Conservation (phyloP, 2,329 filamentous ascomycete genomes). For the Xylariomycetidae sp. region DNA sequence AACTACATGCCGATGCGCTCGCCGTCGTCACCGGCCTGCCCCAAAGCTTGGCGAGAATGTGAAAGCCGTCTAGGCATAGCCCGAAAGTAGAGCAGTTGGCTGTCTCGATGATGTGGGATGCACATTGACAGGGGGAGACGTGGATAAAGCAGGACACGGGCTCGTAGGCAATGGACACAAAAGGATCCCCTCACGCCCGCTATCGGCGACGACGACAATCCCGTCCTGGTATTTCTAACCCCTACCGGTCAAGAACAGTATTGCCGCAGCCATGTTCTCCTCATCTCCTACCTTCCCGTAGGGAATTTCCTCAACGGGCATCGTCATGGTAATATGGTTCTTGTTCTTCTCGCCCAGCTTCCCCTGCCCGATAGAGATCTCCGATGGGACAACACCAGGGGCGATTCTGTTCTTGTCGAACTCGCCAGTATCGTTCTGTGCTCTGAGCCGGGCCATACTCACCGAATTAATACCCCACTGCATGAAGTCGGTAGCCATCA, state of each 20-base stretch:
- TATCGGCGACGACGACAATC: constrained; percentile 9
- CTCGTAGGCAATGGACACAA: too few species aligned
- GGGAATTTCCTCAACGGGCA: constrained; percentile 8
- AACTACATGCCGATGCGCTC: too few species aligned
- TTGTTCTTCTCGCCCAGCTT: constrained; percentile 7
- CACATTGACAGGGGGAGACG: too few species aligned
- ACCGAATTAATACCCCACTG: constrained; percentile 10
- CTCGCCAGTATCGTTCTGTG: not conserved
- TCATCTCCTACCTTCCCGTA: constrained; percentile 8
- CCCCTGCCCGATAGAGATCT: constrained; percentile 7
- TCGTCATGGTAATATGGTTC: constrained; percentile 6
- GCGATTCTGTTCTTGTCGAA: constrained; percentile 7
- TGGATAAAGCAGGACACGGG: too few species aligned
- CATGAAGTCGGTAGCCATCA: constrained; percentile 12
- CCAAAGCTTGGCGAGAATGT: too few species aligned
- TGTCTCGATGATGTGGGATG: too few species aligned
- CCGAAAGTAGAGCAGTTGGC: too few species aligned
- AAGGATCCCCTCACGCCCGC: constrained; percentile 10
- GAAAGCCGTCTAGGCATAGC: too few species aligned
- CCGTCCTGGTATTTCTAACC: constrained; percentile 10
- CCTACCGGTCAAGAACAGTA: constrained; percentile 10
- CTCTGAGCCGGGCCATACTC: not conserved
- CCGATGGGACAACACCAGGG: constrained; percentile 8
- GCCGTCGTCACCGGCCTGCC: too few species aligned
- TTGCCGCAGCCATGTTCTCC: constrained; percentile 11